These are phyloP conservation scores for Phoma sp. DNA, from an alignment of 2,329 filamentous ascomycete species.

Conservation along the genomic window DNA sequence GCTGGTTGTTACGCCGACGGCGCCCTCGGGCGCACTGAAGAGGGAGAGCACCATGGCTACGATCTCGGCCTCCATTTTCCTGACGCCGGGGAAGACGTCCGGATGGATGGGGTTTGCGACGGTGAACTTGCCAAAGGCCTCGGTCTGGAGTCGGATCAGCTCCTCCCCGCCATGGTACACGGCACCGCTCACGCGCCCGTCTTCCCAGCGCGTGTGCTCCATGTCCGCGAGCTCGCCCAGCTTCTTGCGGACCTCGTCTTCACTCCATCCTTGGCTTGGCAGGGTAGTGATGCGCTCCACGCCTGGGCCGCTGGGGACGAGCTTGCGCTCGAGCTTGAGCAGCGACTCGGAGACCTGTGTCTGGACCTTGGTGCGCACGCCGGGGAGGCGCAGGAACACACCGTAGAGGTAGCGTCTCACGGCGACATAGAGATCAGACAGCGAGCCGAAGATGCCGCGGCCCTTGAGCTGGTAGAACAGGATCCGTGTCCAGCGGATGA, in stretches of 20 bases:
- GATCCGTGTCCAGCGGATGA: slow-evolving; percentile 82
- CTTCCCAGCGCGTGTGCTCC: slow-evolving; percentile 97
- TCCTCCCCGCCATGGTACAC: slow-evolving; percentile 94
- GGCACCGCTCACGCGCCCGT: slow-evolving; percentile 90
- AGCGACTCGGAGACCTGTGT: slow-evolving; percentile 83
- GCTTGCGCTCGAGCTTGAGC: slow-evolving; percentile 80
- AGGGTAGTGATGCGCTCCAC: slow-evolving; percentile 77
- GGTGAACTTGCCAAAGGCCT: slow-evolving; percentile 92
- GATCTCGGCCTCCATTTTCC: slow-evolving; percentile 99
- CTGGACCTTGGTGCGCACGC: slow-evolving; percentile 84
- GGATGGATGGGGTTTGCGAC: slow-evolving; percentile 97
- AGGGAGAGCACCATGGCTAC: slow-evolving; percentile 90
- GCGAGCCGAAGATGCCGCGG: slow-evolving; percentile 82
- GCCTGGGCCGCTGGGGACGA: slow-evolving; percentile 76
- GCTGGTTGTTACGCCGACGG: slow-evolving; percentile 86
- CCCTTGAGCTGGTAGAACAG: slow-evolving; percentile 85
- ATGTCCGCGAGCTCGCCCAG: slow-evolving; percentile 79
- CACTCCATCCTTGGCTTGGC: slow-evolving; percentile 82
- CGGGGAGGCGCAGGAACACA: slow-evolving; percentile 83
- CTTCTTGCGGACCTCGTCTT: slow-evolving; percentile 80
- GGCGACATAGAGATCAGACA: slow-evolving; percentile 76
- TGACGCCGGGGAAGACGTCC: slow-evolving; percentile 95
- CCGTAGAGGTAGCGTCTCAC: slow-evolving; percentile 79
- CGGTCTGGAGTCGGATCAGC: slow-evolving; percentile 82
- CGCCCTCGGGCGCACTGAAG: slow-evolving; percentile 87